Percentiles rank a stretch among this genome's conserved stretches.
Conservation (phyloP, 2,329 filamentous ascomycete species). For the Penicillium brevicompactum region DNA sequence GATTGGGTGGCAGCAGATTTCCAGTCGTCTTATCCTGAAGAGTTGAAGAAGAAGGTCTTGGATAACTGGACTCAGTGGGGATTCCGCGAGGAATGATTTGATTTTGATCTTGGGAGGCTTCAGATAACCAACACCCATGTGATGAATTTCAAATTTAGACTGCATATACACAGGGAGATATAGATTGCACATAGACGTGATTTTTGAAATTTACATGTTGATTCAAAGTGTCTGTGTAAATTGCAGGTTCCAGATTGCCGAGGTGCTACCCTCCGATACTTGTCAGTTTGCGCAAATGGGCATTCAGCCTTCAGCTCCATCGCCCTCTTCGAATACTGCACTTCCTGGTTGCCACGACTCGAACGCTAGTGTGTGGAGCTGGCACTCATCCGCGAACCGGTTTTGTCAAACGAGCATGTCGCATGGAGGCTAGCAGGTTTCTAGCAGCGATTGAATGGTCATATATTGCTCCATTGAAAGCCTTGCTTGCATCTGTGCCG, state of each 20-base stretch:
- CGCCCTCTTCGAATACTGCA: too few relatives aligned
- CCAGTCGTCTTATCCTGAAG: constrained; percentile 41
- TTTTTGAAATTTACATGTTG: too few relatives aligned
- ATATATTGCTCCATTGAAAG: neutral
- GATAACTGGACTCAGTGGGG: constrained; percentile 39
- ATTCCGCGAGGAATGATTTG: constrained; percentile 20
- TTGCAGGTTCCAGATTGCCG: too few relatives aligned
- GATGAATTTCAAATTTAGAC: neutral
- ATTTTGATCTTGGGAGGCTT: too few relatives aligned
- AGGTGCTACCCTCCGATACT: too few relatives aligned
- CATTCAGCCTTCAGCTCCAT: too few relatives aligned
- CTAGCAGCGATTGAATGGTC: neutral
- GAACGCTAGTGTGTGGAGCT: too few relatives aligned
- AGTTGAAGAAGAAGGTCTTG: constrained; percentile 43
- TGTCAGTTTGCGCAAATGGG: too few relatives aligned
- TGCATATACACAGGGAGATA: neutral
- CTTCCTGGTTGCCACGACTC: too few relatives aligned
- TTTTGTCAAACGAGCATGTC: neutral
- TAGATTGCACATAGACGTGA: too few relatives aligned
- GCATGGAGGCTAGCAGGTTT: neutral
- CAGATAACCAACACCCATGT: neutral
- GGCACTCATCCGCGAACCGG: too few relatives aligned
- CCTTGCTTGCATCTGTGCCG: neutral
- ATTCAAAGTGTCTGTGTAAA: too few relatives aligned
- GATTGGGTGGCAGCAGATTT: constrained; percentile 38